Evolutionary conservation across 1,284 basidiomycete species (phyloP), one percentile per base, ranked within the genome.

Genomic region (Malassezia equina): DNA sequence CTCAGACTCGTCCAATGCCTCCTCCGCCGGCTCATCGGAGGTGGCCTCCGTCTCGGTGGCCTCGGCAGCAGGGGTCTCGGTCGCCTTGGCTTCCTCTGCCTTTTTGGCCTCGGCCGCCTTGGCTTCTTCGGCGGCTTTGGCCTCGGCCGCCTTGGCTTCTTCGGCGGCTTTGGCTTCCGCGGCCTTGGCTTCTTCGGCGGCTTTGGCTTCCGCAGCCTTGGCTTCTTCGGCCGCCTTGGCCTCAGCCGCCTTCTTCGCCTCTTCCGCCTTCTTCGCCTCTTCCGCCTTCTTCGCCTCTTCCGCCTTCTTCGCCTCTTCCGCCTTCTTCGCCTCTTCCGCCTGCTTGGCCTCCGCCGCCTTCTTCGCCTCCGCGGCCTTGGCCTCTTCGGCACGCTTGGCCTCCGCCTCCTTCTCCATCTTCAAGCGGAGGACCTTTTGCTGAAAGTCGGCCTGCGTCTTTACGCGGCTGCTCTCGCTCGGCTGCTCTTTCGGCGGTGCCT

Each of bases 371-470:
- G 32, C 32, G 13, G 12, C 15, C 52, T 61, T 62, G 32, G 55
- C 61, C 23, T 63, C 65, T 27, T 64, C 66, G 7, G 63, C 65
- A 29, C 62, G 62, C 51, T 47, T 45, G 9, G 46, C 46, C 33
- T 48, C 46, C 0, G 33, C 46, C 27, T 59, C 65, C 44, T 62
- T 42, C 51, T 57, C 55, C 48, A 39, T 36, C 50, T 57, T 57
- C 24, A 57, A 39, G 7, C 49, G 49, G 15, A 52, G 52, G 19
- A 73, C 64, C 27, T 61, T 60, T 17, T 64, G 60, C 52, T 68
- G 52, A 59, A 73, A 73, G 21, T 62, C 65, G 9, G 64, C 62
- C 15, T 55, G 61, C 3, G 69, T 71, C 60, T 71, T 67, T 23
- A 69, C 60, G 42, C 66, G 64, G 63, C 51, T 67, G 59, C 43